Conservation (phyloP, 768 basidiomycete species). For the Stropharia rugosoannulata region DNA sequence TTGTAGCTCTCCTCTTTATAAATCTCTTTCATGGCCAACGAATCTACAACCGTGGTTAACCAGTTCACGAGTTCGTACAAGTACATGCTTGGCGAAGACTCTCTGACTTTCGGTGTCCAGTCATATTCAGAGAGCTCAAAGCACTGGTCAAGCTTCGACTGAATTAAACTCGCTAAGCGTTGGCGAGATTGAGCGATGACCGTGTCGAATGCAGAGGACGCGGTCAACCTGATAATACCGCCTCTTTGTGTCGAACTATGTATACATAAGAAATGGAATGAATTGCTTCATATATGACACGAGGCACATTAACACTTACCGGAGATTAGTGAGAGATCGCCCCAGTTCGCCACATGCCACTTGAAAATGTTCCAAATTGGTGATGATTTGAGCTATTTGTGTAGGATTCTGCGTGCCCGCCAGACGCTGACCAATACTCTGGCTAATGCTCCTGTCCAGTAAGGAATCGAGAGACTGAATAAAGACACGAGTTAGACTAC, state of each 20-base stretch:
- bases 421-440: constrained; percentile 73
- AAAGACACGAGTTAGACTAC: constrained; percentile 2
- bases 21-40: constrained; percentile 74
- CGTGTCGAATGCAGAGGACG: constrained; percentile 61
- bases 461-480: constrained; percentile 83
- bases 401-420: constrained; percentile 75
- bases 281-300: background rate
- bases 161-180: constrained; percentile 81
- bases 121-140: constrained; percentile 95
- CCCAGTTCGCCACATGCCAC: constrained; percentile 83
- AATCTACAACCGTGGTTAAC: constrained; percentile 95
- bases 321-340: constrained; percentile 76
- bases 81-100: constrained; percentile 87
- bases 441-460: constrained; percentile 72
- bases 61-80: constrained; percentile 94
- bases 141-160: constrained; percentile 92
- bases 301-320: constrained; percentile 41
- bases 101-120: constrained; percentile 76
- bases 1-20: constrained; percentile 91
- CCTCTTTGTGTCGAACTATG: constrained; percentile 79
- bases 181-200: constrained; percentile 68
- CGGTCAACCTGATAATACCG: constrained; percentile 72
- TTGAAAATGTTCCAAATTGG: constrained; percentile 91
- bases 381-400: constrained; percentile 90
- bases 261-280: background rate